These are phyloP conservation scores for Thoreauomyces humboldtii DNA, from an alignment of 192 early-diverging fungal species.

Conservation along the genomic window DNA sequence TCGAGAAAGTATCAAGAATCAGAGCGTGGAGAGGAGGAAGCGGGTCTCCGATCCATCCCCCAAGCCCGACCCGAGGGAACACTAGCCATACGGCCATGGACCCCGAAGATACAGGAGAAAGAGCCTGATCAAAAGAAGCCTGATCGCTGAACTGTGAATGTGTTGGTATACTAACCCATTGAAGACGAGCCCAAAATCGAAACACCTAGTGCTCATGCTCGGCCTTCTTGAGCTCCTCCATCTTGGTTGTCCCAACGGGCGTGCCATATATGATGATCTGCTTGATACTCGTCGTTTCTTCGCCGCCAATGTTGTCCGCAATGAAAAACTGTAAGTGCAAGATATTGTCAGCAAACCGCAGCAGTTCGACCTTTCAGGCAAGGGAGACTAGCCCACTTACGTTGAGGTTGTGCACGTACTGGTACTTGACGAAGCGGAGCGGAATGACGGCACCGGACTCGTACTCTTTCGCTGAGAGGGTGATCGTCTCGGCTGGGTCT, in stretches of 20 bases:
- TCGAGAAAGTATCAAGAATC: too few species aligned
- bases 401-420: slow-evolving; percentile 77
- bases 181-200: too few species aligned
- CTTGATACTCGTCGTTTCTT: slow-evolving; percentile 77
- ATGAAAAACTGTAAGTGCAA: slow-evolving; percentile 60
- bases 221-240: slow-evolving; percentile 24
- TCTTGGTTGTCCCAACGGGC: slow-evolving; percentile 58
- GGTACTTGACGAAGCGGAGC: slow-evolving; percentile 92
- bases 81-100: too few species aligned
- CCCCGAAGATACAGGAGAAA: too few species aligned
- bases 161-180: too few species aligned
- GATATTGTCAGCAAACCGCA: background rate
- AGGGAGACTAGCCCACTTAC: slow-evolving; percentile 38
- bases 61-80: too few species aligned
- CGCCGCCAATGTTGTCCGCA: slow-evolving; percentile 80
- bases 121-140: too few species aligned
- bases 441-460: slow-evolving; percentile 64
- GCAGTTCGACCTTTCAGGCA: background rate
- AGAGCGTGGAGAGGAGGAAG: too few species aligned
- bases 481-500: slow-evolving; percentile 73
- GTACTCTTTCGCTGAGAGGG: slow-evolving; percentile 63
- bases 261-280: slow-evolving; percentile 80
- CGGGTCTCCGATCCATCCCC: too few species aligned
- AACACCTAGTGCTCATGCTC: slow-evolving; percentile 10
- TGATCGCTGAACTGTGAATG: too few species aligned